Evolutionary conservation across 768 basidiomycete species (phyloP).

Genomic region (Calvatia gigantea): DNA sequence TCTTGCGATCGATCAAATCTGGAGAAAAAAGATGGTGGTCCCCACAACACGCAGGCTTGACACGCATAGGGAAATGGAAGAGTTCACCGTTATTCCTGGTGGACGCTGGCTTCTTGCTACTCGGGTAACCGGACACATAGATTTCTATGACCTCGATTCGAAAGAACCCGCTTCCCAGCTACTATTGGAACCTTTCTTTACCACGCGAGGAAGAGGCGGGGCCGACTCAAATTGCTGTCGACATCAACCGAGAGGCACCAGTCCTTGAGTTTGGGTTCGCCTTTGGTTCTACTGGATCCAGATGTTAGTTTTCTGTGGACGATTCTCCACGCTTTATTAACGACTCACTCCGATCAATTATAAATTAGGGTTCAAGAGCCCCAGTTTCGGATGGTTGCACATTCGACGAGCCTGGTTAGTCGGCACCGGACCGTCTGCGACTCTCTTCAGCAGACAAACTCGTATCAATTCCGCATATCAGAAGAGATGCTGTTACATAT

Average conservation of each 20-base stretch:
- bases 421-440: neutral
- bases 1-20: neutral
- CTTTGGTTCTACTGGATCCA: too few species aligned
- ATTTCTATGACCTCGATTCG: neutral
- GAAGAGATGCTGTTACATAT: neutral
- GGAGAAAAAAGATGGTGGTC: neutral
- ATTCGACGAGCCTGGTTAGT: neutral
- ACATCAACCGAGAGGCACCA: neutral
- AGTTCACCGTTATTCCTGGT: neutral
- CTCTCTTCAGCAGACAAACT: neutral
- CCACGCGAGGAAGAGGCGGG: too few species aligned
- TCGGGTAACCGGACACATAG: neutral
- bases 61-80: neutral
- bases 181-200: neutral
- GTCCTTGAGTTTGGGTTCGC: too few species aligned
- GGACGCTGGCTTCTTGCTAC: neutral
- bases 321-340: too few species aligned
- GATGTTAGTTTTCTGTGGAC: too few species aligned
- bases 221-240: neutral
- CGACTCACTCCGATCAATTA: too few species aligned
- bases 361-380: too few species aligned
- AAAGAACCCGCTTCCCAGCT: neutral
- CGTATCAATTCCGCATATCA: neutral
- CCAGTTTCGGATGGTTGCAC: too few species aligned
- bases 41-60: neutral